These are phyloP conservation scores for Eucalyptus sideroxylon DNA, from an alignment of 345 rosid species.

Conservation along the genomic window DNA sequence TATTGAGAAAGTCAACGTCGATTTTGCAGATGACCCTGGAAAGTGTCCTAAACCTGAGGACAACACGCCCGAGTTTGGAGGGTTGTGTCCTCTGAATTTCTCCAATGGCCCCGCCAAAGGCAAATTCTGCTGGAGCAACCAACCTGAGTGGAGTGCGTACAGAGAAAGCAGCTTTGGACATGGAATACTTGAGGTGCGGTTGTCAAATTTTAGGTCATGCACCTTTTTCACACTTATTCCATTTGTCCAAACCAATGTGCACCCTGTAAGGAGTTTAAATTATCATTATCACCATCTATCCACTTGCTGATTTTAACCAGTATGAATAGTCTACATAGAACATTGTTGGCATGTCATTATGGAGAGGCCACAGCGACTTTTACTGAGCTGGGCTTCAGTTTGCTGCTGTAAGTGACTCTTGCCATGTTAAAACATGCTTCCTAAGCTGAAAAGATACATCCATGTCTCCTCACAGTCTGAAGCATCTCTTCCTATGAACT, in stretches of 20 bases:
- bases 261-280: neutral
- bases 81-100: slow-evolving; percentile 55
- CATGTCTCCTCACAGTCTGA: neutral
- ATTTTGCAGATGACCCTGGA: slow-evolving; percentile 66
- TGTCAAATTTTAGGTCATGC: neutral
- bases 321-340: neutral
- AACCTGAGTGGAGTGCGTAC: slow-evolving; percentile 82
- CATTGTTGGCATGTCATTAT: neutral
- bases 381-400: neutral
- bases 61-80: slow-evolving; percentile 59
- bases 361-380: neutral
- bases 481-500: neutral
- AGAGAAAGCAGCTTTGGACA: slow-evolving; percentile 95
- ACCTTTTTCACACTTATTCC: neutral
- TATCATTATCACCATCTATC: neutral
- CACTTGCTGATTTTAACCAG: neutral
- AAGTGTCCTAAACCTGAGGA: slow-evolving; percentile 64
- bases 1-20: slow-evolving; percentile 63
- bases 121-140: slow-evolving; percentile 70
- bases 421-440: neutral
- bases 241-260: neutral
- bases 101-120: slow-evolving; percentile 73
- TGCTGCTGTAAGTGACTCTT: neutral
- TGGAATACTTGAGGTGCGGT: slow-evolving; percentile 65
- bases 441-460: neutral